These are phyloP conservation scores for Leptomonas pyrrhocoris DNA, from an alignment of 208 protist species.

Conservation along the genomic window DNA sequence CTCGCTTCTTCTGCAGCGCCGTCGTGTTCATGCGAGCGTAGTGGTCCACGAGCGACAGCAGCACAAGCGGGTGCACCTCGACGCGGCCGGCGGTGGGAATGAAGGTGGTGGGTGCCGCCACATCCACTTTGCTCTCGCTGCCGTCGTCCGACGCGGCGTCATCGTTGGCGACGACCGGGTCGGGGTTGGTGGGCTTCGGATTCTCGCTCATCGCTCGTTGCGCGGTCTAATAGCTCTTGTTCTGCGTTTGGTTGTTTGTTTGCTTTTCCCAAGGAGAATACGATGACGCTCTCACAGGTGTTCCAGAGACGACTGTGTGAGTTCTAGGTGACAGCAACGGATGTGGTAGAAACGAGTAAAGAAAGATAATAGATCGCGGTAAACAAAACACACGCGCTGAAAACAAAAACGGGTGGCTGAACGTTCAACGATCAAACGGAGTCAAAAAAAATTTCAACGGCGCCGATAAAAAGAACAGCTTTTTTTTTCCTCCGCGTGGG, in stretches of 20 bases:
- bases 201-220: conserved; percentile 14
- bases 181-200: conserved; percentile 11
- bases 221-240: not conserved
- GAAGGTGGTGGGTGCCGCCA: conserved; percentile 28
- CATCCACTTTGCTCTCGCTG: conserved; percentile 27
- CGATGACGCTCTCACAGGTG: not conserved
- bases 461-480: no score
- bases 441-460: no score
- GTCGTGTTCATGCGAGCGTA: conserved; percentile 97
- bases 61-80: conserved; percentile 98
- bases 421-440: no score
- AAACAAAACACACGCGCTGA: no score
- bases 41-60: conserved; percentile 99
- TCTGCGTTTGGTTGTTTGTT: not conserved
- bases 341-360: no score
- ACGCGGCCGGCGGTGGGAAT: conserved; percentile 80
- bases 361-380: no score
- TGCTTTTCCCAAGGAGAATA: not conserved
- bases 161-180: conserved; percentile 14
- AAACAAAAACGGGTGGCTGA: no score
- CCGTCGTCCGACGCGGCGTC: conserved; percentile 31
- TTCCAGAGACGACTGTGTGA: not conserved
- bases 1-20: conserved; percentile 92
- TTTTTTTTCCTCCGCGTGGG: no score
- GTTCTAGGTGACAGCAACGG: no score